These are phyloP conservation scores for Jamesozyma spencerorum DNA, from an alignment of 805 yeast species.

Conservation along the genomic window DNA sequence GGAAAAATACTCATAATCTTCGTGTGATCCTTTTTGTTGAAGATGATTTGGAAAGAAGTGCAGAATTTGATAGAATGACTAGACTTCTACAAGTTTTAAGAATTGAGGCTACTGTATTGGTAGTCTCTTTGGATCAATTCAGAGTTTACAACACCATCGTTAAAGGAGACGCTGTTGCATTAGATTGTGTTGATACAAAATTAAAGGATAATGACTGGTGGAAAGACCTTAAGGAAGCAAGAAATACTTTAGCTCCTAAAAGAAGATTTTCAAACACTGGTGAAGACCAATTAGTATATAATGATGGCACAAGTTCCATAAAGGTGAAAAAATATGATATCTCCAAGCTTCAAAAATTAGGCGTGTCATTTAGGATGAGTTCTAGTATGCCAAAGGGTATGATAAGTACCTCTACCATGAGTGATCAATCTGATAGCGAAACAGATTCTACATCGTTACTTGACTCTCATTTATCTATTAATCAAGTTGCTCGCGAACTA, in stretches of 20 bases:
- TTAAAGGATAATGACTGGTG: slow-evolving; percentile 79
- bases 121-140: slow-evolving; percentile 54
- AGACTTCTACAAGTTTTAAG: slow-evolving; percentile 66
- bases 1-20: slow-evolving; percentile 69
- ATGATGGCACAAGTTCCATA: slow-evolving; percentile 7
- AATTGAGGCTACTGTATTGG: slow-evolving; percentile 73
- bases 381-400: slow-evolving; percentile 40
- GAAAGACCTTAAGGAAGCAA: slow-evolving; percentile 54
- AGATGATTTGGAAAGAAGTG: slow-evolving; percentile 52
- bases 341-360: slow-evolving; percentile 64
- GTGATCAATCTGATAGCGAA: slow-evolving; percentile 25
- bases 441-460: slow-evolving; percentile 19
- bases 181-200: slow-evolving; percentile 40
- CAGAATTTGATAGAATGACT: slow-evolving; percentile 54
- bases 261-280: slow-evolving; percentile 28
- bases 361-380: slow-evolving; percentile 71
- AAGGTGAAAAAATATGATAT: slow-evolving; percentile 32
- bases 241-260: slow-evolving; percentile 32
- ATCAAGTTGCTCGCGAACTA: slow-evolving; percentile 8
- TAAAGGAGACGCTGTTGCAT: slow-evolving; percentile 46
- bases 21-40: slow-evolving; percentile 91
- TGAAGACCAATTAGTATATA: slow-evolving; percentile 14
- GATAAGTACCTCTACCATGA: slow-evolving; percentile 21
- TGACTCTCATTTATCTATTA: slow-evolving; percentile 9
- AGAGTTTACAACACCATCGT: slow-evolving; percentile 66